Conservation (phyloP, 768 basidiomycete species). For the Amyloporia xantha region DNA sequence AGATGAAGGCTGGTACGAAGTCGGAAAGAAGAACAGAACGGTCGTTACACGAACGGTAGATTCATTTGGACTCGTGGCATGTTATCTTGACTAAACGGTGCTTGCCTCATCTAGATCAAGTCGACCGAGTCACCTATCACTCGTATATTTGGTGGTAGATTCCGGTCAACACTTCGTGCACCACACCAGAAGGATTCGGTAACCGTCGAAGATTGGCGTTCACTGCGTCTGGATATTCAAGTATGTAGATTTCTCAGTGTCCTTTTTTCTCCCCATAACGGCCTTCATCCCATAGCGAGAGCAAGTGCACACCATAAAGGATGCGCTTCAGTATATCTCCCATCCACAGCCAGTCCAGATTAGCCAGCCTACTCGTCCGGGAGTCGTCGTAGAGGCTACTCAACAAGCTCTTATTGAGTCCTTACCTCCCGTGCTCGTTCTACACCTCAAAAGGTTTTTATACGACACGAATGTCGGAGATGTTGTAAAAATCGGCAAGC, state of each 20-base stretch:
- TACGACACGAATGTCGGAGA: slow-evolving; percentile 73
- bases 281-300: slow-evolving; percentile 44
- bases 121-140: slow-evolving; percentile 83
- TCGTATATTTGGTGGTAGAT: slow-evolving; percentile 88
- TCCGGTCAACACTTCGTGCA: slow-evolving; percentile 75
- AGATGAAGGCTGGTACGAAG: slow-evolving; percentile 86
- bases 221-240: slow-evolving; percentile 85
- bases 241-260: slow-evolving; percentile 36
- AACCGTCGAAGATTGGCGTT: slow-evolving; percentile 88
- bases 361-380: slow-evolving; percentile 48
- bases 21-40: slow-evolving; percentile 80
- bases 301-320: slow-evolving; percentile 68
- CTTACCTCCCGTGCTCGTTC: slow-evolving; percentile 75
- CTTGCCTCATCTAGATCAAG: slow-evolving; percentile 48
- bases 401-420: slow-evolving; percentile 73
- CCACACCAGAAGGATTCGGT: slow-evolving; percentile 83
- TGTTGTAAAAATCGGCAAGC: slow-evolving; percentile 83
- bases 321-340: slow-evolving; percentile 74
- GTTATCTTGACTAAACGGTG: neutral
- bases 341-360: slow-evolving; percentile 78
- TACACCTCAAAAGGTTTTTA: slow-evolving; percentile 88
- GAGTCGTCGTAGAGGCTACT: slow-evolving; percentile 61
- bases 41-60: slow-evolving; percentile 75
- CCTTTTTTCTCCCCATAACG: neutral
- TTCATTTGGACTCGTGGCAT: slow-evolving; percentile 13